Evolutionary conservation across 208 protist genomes (phyloP), one percentile per base, ranked within the genome.

Genomic region (Crithidia bombi): DNA sequence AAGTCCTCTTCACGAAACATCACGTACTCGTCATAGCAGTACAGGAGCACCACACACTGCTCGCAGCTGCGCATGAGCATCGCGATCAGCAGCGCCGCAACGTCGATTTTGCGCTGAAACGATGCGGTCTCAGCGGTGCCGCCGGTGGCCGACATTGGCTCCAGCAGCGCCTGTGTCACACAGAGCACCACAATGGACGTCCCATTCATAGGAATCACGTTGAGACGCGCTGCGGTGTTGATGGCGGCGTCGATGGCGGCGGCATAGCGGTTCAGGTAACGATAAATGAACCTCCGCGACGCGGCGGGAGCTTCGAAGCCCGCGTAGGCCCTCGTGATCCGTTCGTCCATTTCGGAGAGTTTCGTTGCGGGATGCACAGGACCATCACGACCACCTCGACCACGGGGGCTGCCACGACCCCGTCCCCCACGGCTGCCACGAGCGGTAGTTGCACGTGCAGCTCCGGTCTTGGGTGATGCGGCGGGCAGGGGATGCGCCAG

Each of bases 21-120:
- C 25, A 61, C 32, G 49, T 76, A 78, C 33, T 71, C 49, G 28
- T 80, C 73, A 52, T 67, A 62, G 77, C 74, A 82, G 58, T 69
- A 82, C 6, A 96, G 28, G 25, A 91, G 30, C 38, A 96, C 51
- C 9, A 72, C 66, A 67, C 90, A 94, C 55, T 85, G 76, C 69
- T 99, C 97, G 65, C 90, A 96, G 21, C 85, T 78, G 50, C 89
- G 89, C 69, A 93, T 69, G 38, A 96, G 76, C 89, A 97, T 96
- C 26, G 97, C 86, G 2, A 79, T 87, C 4, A 98, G 70, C 32
- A 98, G 65, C 10, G 91, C 70, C 3, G 72, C 82, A 17, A 93
- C 70, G 10, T 98, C 90, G 6, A 92, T 47, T 9, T 90, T 65
- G n/a, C 72, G 69, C 23, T 90, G 85, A 25, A 88, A 55, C 17